phyloP scores from a whole-genome alignment of 2,329 filamentous ascomycete genomes.

The Fusarium pilosicola region DNA sequence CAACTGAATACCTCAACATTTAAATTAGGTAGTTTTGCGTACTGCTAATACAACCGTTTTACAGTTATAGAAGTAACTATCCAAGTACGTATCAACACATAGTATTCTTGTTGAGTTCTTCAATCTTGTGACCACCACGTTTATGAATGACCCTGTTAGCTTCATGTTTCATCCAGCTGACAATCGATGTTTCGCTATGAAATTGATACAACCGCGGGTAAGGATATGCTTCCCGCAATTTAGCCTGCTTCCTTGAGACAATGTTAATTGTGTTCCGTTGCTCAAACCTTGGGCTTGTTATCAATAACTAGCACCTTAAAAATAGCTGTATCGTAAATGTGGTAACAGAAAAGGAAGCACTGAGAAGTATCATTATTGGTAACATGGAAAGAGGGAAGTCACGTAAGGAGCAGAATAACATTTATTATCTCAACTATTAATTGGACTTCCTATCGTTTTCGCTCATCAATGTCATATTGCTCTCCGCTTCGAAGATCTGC shows the following conservation, averaged over 20 bases:
- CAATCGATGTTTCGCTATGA: constrained; percentile 7
- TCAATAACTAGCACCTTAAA: not conserved
- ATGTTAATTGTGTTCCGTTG: not conserved
- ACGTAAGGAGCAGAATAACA: not conserved
- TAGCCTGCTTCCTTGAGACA: not conserved
- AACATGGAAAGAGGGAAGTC: not conserved
- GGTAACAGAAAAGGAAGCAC: not conserved
- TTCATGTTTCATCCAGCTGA: constrained; percentile 20
- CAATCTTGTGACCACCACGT: constrained; percentile 12
- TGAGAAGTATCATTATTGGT: too few species aligned
- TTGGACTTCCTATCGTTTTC: not conserved
- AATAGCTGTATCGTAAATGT: not conserved
- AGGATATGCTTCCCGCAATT: not conserved
- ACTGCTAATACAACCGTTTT: not conserved
- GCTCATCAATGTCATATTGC: not conserved
- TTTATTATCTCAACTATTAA: not conserved
- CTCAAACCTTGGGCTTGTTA: not conserved
- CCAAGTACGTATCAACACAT: not conserved
- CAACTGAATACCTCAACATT: not conserved
- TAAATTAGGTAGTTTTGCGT: not conserved
- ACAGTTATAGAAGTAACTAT: not conserved
- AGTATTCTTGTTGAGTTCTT: not conserved
- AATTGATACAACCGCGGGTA: not conserved
- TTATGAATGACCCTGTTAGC: constrained; percentile 1
- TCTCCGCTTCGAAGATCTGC: not conserved